These are phyloP conservation scores for Aureobasidium leucospermi DNA, from an alignment of 2,329 filamentous ascomycete species.

Conservation along the genomic window DNA sequence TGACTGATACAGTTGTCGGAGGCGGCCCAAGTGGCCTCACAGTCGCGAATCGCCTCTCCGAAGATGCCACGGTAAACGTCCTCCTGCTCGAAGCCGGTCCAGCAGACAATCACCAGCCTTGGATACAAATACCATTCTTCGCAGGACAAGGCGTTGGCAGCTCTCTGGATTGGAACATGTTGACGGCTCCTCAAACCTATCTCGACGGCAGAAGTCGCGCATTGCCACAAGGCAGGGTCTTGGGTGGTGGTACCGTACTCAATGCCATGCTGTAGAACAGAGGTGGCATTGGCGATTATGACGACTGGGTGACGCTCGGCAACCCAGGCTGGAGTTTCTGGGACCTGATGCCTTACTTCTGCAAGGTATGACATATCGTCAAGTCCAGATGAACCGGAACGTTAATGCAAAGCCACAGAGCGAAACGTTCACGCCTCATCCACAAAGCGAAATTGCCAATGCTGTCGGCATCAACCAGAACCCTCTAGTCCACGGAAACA, in stretches of 20 bases:
- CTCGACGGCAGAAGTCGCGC: conserved; percentile 22
- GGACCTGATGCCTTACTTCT: conserved; percentile 33
- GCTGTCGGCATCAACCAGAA: conserved; percentile 35
- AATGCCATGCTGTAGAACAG: conserved; percentile 32
- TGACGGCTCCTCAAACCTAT: conserved; percentile 20
- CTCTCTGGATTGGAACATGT: conserved; percentile 25
- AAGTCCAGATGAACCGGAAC: no score
- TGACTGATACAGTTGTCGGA: conserved; percentile 21
- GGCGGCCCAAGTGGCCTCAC: conserved; percentile 25
- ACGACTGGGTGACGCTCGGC: conserved; percentile 52
- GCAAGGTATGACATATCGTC: conserved; percentile 23
- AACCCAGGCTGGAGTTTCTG: conserved; percentile 55
- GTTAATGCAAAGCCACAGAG: conserved; percentile 10
- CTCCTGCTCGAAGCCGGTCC: conserved; percentile 27
- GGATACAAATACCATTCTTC: conserved; percentile 23
- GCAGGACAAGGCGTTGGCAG: conserved; percentile 23
- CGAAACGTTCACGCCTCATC: conserved; percentile 27
- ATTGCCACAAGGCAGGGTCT: conserved; percentile 23
- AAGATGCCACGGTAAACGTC: conserved; percentile 24
- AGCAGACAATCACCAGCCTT: conserved; percentile 19
- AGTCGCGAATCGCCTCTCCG: conserved; percentile 26
- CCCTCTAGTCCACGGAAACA: conserved; percentile 33
- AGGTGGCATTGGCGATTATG: conserved; percentile 42
- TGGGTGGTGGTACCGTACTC: conserved; percentile 29
- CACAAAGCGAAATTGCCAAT: conserved; percentile 25